Evolutionary conservation across 495 filamentous ascomycete species (phyloP), one percentile per base, ranked within the genome.

Genomic region (Xylaria palmicola): DNA sequence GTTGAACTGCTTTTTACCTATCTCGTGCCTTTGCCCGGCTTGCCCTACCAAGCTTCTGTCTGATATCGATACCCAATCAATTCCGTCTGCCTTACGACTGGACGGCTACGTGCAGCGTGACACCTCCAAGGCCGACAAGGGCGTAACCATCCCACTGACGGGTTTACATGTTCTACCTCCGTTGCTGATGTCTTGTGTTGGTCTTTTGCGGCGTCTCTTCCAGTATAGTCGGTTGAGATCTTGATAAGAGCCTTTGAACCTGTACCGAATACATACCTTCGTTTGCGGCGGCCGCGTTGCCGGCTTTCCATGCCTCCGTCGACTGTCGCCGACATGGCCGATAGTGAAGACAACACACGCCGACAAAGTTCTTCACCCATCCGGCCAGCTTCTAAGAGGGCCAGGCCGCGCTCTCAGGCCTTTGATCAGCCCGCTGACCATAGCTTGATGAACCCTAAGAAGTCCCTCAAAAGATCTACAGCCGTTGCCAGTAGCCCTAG

Each of bases 81-180:
- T 60, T 60, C 30, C 29, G 24, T 39, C 26, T 19, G 57, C 41
- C 37, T 59, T 48, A 54, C 59, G 48, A 69, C 15, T 65, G 53
- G 61, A 65, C 66, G 60, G 53, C 49, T 64, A 66, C 64, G 41
- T 63, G 58, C 64, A 67, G 56, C 52, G 45, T 56, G 63, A 58
- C 54, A 57, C 53, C 59, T 22, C 26, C 34, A 24, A 13, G 24
- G 22, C 26, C 34, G 41, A 51, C 56, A 36, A 47, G 57, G n/a
- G 27, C 47, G 48, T 30, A 34, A 36, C 32, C 27, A 8, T 51
- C 27, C 1, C 57, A 43, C 41, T 34, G 1, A 24, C 15, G 66
- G 58, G 55, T 37, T 24, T 40, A n/a, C 27, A 36, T 36, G 68
- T 65, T 63, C 59, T 45, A 67, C 66, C 64, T 62, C 27, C 49